phyloP scores from a whole-genome alignment of 805 yeast genomes.

The Barnettozyma pratensis region DNA sequence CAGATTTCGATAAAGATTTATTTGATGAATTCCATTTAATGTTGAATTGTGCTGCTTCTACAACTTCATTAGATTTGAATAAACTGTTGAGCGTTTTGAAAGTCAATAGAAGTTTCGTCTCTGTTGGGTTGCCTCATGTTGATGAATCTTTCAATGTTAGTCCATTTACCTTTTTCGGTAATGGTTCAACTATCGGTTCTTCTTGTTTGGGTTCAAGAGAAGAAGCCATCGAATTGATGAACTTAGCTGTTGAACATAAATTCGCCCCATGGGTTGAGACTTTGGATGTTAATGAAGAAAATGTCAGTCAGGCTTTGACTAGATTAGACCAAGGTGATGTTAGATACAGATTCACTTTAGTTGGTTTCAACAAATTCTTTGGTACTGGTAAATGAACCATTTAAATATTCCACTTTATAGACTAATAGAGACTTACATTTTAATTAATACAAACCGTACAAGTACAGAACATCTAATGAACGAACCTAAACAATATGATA shows the following conservation, averaged over 20 bases:
- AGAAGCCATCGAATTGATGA: slow-evolving; percentile 64
- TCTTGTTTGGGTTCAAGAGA: slow-evolving; percentile 57
- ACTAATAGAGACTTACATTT: too few relatives aligned
- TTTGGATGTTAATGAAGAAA: slow-evolving; percentile 47
- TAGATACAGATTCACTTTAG: slow-evolving; percentile 58
- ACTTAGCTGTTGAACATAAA: slow-evolving; percentile 53
- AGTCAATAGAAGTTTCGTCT: slow-evolving; percentile 52
- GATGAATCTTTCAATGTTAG: slow-evolving; percentile 33
- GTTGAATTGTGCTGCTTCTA: slow-evolving; percentile 43
- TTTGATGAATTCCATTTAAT: slow-evolving; percentile 39
- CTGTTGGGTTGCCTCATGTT: slow-evolving; percentile 64
- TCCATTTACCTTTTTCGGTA: slow-evolving; percentile 46
- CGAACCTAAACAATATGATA: too few relatives aligned
- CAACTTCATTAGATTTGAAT: slow-evolving; percentile 41
- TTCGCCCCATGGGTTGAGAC: slow-evolving; percentile 62
- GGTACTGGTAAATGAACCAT: slow-evolving; percentile 24
- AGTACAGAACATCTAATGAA: too few relatives aligned
- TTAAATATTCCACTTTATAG: too few relatives aligned
- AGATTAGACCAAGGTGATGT: slow-evolving; percentile 52
- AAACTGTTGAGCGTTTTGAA: slow-evolving; percentile 45
- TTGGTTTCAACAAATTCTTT: slow-evolving; percentile 41
- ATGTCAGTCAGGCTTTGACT: slow-evolving; percentile 49
- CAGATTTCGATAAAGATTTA: slow-evolving; percentile 33
- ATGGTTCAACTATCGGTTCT: slow-evolving; percentile 49
- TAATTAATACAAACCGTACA: too few relatives aligned